Evolutionary conservation across 2,329 filamentous ascomycete species (phyloP), one percentile per base, ranked within the genome.

Genomic region (Alternaria triticina): DNA sequence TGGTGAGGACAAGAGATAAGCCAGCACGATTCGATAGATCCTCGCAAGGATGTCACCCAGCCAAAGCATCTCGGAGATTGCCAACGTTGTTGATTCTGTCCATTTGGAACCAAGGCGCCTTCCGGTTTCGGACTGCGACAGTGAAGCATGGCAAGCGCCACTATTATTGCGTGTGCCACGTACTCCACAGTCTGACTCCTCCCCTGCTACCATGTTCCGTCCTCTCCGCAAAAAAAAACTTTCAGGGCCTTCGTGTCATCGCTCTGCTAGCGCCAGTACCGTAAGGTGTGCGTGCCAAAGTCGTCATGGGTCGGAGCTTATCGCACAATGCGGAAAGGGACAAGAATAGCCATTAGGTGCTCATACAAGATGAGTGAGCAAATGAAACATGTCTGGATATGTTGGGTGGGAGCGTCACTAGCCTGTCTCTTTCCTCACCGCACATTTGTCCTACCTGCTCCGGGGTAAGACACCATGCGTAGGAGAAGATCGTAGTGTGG

Each of bases 261-360:
- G 30, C 46, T 27, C 46, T 50, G 58, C 62, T 61, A 57, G 59
- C 54, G 59, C 55, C 47, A 56, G 55, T 57, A 59, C 59, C 59
- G 59, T 45, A 58, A 22, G 27, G 22, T 60, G 57, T 60, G 36
- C 60, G 57, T 60, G 36, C 60, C 57, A 40, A 10, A 57, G 33
- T 40, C 36, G 54, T 52, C 62, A 52, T 57, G 56, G 59, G 60
- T 51, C 36, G 58, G 54, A 30, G 49, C 70, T 74, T 72, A 71
- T 72, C 69, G 67, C 63, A 33, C 59, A 65, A 66, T 66, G 66
- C 55, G 64, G 59, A 65, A 65, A 62, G 57, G 62, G 66, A 68
- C 67, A 62, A 64, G 22, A 66, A 65, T 62, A 68, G 61, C 57
- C 57, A n/a, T 23, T 27, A 43, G 58, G 12, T 30, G 54, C 22